Evolutionary conservation across 192 early-diverging fungal species (phyloP).

Genomic region (Rhizophagus clarus): DNA sequence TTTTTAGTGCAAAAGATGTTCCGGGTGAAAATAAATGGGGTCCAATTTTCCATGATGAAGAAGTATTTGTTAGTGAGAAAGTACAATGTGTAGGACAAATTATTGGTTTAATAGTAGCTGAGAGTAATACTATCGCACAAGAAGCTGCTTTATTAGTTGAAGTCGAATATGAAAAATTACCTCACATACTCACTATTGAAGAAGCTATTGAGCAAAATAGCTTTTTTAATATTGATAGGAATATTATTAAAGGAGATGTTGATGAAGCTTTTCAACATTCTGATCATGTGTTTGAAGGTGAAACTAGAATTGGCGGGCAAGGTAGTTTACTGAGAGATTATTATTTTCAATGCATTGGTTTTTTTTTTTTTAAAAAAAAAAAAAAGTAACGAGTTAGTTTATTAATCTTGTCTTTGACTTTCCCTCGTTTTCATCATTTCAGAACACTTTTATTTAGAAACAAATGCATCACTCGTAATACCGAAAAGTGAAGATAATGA

Average conservation of each 20-base stretch:
- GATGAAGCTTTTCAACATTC: constrained; percentile 53
- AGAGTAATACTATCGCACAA: constrained; percentile 62
- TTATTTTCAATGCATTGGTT: neutral
- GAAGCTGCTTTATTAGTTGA: constrained; percentile 70
- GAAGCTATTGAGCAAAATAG: constrained; percentile 73
- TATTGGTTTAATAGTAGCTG: constrained; percentile 81
- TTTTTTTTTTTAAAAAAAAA: neutral
- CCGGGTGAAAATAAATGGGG: constrained; percentile 62
- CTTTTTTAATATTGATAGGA: constrained; percentile 58
- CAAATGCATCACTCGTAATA: constrained; percentile 67
- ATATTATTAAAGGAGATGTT: constrained; percentile 66
- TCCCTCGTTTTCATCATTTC: constrained; percentile 36
- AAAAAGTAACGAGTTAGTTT: neutral
- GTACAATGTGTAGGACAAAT: constrained; percentile 71
- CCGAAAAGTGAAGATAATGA: constrained; percentile 78
- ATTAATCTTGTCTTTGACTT: neutral
- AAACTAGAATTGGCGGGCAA: constrained; percentile 30
- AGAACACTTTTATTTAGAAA: constrained; percentile 92
- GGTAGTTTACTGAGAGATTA: neutral
- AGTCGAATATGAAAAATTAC: constrained; percentile 72
- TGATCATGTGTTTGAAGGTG: constrained; percentile 57
- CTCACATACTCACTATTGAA: constrained; percentile 75
- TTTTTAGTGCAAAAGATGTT: constrained; percentile 69
- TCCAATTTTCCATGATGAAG: constrained; percentile 72
- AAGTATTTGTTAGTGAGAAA: constrained; percentile 71